Percentiles rank a stretch among this genome's conserved stretches.
phyloP scores from a whole-genome alignment of 352 stramenopile genomes.

The Aphanomyces stellatus region DNA sequence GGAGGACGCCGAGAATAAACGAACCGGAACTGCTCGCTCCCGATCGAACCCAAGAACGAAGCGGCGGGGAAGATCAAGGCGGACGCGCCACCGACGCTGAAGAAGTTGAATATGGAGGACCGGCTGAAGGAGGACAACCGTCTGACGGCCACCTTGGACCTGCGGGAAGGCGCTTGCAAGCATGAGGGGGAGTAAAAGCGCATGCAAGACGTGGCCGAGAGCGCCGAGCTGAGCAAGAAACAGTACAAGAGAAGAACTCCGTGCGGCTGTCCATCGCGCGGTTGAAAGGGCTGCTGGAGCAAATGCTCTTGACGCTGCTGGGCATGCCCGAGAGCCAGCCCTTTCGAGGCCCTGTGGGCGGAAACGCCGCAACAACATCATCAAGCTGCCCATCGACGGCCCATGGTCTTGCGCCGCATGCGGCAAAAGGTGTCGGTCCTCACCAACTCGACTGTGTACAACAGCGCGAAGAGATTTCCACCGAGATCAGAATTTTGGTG shows the following conservation, averaged over 20 bases:
- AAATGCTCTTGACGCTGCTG: slow-evolving; percentile 54
- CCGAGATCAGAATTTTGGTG: no score
- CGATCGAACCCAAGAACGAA: slow-evolving; percentile 36
- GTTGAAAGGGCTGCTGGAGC: slow-evolving; percentile 51
- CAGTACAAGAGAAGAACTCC: slow-evolving; percentile 68
- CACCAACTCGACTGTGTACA: no score
- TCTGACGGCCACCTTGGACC: slow-evolving; percentile 69
- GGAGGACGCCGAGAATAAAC: slow-evolving; percentile 50
- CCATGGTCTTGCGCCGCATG: slow-evolving; percentile 70
- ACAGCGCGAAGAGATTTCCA: no score
- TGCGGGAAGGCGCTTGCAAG: slow-evolving; percentile 64
- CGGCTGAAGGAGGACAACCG: slow-evolving; percentile 25
- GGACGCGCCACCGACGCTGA: slow-evolving; percentile 47
- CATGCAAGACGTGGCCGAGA: slow-evolving; percentile 58
- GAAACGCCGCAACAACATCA: slow-evolving; percentile 50
- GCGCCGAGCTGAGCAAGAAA: slow-evolving; percentile 71
- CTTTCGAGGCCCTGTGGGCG: slow-evolving; percentile 60
- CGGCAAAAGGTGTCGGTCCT: slow-evolving; percentile 50
- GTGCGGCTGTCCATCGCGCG: slow-evolving; percentile 54
- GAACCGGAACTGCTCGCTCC: slow-evolving; percentile 72
- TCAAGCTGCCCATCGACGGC: no score
- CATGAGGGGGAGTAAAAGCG: slow-evolving; percentile 74
- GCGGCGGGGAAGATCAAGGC: slow-evolving; percentile 20
- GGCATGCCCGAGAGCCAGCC: slow-evolving; percentile 73
- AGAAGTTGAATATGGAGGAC: slow-evolving; percentile 29